These are phyloP conservation scores for Zancudomyces culisetae DNA, from an alignment of 371 early-diverging fungal species.

Conservation along the genomic window DNA sequence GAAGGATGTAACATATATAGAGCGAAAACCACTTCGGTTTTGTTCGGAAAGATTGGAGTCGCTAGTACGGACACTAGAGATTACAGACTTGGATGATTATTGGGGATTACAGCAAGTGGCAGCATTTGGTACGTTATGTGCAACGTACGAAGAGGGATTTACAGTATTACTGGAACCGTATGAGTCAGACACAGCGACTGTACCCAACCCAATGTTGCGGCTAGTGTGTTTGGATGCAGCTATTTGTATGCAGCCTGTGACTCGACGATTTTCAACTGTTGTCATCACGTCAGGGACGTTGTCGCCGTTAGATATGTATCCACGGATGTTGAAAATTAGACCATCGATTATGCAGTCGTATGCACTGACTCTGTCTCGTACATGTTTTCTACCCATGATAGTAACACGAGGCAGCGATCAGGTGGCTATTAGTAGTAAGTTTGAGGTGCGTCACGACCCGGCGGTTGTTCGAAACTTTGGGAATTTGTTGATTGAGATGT, in stretches of 20 bases:
- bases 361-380: constrained; percentile 81
- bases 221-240: constrained; percentile 94
- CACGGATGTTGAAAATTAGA: constrained; percentile 85
- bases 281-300: constrained; percentile 99
- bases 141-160: constrained; percentile 95
- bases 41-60: constrained; percentile 84
- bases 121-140: constrained; percentile 84
- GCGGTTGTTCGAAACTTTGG: constrained; percentile 99
- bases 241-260: constrained; percentile 91
- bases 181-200: constrained; percentile 74
- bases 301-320: constrained; percentile 97
- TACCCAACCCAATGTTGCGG: constrained; percentile 91
- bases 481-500: constrained; percentile 86
- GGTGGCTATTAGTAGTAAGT: constrained; percentile 88
- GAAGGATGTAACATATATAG: constrained; percentile 84
- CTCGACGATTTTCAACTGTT: constrained; percentile 89
- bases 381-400: constrained; percentile 92
- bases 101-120: constrained; percentile 74
- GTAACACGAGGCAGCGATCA: constrained; percentile 96
- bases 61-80: constrained; percentile 73
- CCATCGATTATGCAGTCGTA: constrained; percentile 75
- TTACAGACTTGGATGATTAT: constrained; percentile 77
- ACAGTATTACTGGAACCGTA: constrained; percentile 95
- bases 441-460: constrained; percentile 95
- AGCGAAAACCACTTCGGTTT: constrained; percentile 82